phyloP scores from a whole-genome alignment of 352 stramenopile genomes.

The Aphanomyces euteiches region DNA sequence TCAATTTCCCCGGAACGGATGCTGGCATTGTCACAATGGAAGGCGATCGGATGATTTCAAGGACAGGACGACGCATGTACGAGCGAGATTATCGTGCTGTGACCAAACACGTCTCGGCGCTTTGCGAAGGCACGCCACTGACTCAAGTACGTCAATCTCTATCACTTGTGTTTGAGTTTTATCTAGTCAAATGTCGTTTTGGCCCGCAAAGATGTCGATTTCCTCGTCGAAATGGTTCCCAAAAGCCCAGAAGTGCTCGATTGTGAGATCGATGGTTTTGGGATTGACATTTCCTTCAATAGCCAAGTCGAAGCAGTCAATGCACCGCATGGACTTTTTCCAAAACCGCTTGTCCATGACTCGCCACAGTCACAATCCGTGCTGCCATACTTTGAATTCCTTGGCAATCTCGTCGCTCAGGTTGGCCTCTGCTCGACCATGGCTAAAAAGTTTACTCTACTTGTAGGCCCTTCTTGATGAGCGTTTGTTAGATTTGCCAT shows the following conservation, averaged over 20 bases:
- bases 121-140: slow-evolving; percentile 69
- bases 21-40: slow-evolving; percentile 68
- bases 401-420: slow-evolving; percentile 65
- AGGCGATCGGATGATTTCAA: slow-evolving; percentile 63
- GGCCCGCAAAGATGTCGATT: slow-evolving; percentile 46
- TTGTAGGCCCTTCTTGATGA: slow-evolving; percentile 69
- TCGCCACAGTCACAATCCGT: slow-evolving; percentile 29
- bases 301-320: slow-evolving; percentile 39
- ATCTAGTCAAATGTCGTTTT: slow-evolving; percentile 35
- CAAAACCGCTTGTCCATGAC: slow-evolving; percentile 37
- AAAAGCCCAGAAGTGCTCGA: slow-evolving; percentile 63
- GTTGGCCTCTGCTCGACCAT: not conserved
- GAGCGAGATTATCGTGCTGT: slow-evolving; percentile 74
- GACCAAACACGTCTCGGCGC: slow-evolving; percentile 68
- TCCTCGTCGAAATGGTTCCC: slow-evolving; percentile 42
- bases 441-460: too few species aligned
- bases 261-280: slow-evolving; percentile 56
- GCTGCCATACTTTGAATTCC: slow-evolving; percentile 63
- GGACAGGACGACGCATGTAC: slow-evolving; percentile 65
- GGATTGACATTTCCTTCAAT: slow-evolving; percentile 15
- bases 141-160: slow-evolving; percentile 37
- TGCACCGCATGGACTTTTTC: slow-evolving; percentile 55
- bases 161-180: not conserved
- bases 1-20: slow-evolving; percentile 75
- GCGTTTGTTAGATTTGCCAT: slow-evolving; percentile 71